Conservation (phyloP, 768 basidiomycete species). For the Daedaleopsis sinensis region DNA sequence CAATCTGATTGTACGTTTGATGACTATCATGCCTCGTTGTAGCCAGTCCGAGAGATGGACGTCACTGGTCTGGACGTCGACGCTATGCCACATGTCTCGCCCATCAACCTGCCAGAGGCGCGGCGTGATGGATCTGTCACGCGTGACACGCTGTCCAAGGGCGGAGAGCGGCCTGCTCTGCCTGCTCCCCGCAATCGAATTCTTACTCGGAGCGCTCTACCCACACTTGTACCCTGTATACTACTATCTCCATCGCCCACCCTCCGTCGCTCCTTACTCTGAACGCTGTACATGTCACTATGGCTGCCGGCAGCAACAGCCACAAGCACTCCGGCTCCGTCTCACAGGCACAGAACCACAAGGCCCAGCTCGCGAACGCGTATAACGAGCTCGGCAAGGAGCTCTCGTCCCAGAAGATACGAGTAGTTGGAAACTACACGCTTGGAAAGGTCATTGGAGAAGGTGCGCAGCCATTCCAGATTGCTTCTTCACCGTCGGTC, state of each 20-base stretch:
- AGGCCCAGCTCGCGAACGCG: constrained; percentile 88
- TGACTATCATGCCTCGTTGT: not conserved
- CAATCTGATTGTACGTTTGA: not conserved
- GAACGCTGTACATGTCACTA: constrained; percentile 29
- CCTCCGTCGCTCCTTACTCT: constrained; percentile 28
- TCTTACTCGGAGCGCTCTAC: constrained; percentile 4
- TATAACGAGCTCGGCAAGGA: constrained; percentile 98
- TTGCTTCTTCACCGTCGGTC: not conserved
- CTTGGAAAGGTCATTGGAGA: constrained; percentile 94
- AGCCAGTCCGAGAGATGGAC: not conserved
- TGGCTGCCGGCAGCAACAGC: constrained; percentile 26
- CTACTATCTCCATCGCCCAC: constrained; percentile 7
- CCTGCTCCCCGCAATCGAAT: not conserved
- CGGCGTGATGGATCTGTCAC: not conserved
- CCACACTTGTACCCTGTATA: constrained; percentile 9
- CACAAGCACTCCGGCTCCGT: constrained; percentile 34
- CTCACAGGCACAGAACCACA: constrained; percentile 58
- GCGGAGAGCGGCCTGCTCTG: not conserved
- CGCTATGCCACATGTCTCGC: not conserved
- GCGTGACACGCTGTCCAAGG: not conserved
- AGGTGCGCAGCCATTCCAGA: constrained; percentile 52
- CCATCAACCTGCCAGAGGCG: not conserved
- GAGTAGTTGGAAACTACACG: constrained; percentile 94
- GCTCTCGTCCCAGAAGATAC: constrained; percentile 86
- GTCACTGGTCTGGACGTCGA: not conserved